A percentile compares a stretch with the other conserved stretches of the same genome.
phyloP scores from a whole-genome alignment of 2,329 filamentous ascomycete genomes.

The Monosporascus sp. region DNA sequence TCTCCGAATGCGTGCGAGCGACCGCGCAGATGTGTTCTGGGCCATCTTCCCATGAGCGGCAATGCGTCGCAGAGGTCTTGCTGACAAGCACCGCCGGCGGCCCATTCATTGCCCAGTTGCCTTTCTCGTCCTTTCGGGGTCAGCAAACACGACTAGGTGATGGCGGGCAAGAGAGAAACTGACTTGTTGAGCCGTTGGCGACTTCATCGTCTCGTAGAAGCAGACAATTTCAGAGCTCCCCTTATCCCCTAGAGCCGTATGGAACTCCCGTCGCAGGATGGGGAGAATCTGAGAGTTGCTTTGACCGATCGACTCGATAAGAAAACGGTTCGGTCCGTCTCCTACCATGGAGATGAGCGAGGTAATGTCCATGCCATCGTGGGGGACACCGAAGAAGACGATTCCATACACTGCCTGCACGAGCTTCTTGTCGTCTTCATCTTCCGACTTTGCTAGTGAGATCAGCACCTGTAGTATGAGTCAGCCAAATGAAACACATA shows the following conservation, averaged over 20 bases:
- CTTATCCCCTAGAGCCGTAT: conserved; percentile 5
- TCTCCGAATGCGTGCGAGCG: conserved; percentile 11
- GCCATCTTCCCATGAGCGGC: conserved; percentile 16
- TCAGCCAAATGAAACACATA: neutral
- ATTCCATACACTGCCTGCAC: conserved; percentile 8
- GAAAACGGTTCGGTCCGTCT: conserved; percentile 7
- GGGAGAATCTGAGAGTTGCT: conserved; percentile 2
- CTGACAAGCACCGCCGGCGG: conserved; percentile 15
- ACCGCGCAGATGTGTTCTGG: conserved; percentile 17
- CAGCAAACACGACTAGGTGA: neutral
- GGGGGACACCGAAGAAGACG: conserved; percentile 15
- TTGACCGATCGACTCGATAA: conserved; percentile 3
- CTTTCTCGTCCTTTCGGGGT: conserved; percentile 10
- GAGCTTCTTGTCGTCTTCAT: conserved; percentile 3
- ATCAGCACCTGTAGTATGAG: conserved; percentile 1
- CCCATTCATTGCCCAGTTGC: conserved; percentile 19
- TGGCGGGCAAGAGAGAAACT: neutral
- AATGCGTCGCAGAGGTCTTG: conserved; percentile 19
- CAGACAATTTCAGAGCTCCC: conserved; percentile 15
- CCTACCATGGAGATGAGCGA: conserved; percentile 15
- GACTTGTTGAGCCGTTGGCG: conserved; percentile 17
- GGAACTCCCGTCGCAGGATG: conserved; percentile 2
- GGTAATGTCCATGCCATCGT: conserved; percentile 14
- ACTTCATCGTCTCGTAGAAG: conserved; percentile 21
- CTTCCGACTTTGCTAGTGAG: conserved; percentile 2